Percentiles rank a stretch among this genome's conserved stretches.
Conservation (phyloP, 208 protist genomes). For the Leishmania guyanensis region DNA sequence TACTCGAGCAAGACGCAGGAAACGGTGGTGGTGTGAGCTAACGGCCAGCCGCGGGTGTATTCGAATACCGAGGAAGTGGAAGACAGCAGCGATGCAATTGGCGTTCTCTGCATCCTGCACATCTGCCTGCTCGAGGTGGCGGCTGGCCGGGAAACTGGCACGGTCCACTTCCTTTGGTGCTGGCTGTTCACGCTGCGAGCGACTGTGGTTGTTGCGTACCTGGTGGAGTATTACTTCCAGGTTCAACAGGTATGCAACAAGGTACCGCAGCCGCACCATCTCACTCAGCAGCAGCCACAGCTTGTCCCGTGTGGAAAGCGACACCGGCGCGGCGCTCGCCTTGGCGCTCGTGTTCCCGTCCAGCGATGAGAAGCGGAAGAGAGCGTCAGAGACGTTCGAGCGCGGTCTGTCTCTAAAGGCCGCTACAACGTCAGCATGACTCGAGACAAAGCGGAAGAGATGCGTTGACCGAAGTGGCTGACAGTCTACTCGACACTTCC, state of each 20-base stretch:
- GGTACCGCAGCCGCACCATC: slow-evolving; percentile 32
- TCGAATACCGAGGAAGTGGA: slow-evolving; percentile 8
- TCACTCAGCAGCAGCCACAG: slow-evolving; percentile 33
- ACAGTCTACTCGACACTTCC: not conserved
- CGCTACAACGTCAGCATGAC: not conserved
- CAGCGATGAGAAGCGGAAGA: not conserved
- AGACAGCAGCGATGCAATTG: slow-evolving; percentile 4
- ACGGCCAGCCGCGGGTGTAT: not conserved
- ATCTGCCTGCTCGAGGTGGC: not conserved
- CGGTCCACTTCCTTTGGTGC: not conserved
- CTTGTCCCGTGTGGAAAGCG: slow-evolving; percentile 11
- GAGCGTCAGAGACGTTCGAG: not conserved
- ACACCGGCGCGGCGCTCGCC: not conserved
- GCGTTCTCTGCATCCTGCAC: slow-evolving; percentile 3
- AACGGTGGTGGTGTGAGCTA: slow-evolving; percentile 1
- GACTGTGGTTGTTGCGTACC: not conserved
- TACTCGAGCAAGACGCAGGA: slow-evolving; percentile 11
- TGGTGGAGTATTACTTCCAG: slow-evolving; percentile 22
- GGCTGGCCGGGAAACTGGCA: not conserved
- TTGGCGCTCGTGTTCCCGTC: not conserved
- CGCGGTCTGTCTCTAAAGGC: not conserved
- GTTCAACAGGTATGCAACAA: slow-evolving; percentile 31
- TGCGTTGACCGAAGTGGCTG: slow-evolving; percentile 1
- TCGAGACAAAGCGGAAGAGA: slow-evolving; percentile 6
- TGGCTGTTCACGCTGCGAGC: not conserved